Conservation (phyloP, 2,329 filamentous ascomycete genomes). For the Blastomyces gilchristii region DNA sequence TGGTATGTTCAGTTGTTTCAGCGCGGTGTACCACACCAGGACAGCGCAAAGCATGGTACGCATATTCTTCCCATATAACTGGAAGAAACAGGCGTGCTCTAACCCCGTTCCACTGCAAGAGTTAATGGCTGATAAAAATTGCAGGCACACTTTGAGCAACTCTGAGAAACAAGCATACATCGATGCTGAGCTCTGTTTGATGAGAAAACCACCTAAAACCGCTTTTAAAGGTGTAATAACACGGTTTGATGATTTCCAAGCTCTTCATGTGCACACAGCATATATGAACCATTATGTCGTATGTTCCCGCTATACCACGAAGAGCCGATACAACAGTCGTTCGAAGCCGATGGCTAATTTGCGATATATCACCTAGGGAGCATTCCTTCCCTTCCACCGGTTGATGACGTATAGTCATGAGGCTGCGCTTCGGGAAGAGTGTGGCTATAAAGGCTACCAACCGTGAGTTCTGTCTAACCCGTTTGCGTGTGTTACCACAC, state of each 20-base stretch:
- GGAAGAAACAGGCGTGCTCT: neutral
- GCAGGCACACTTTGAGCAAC: constrained; percentile 9
- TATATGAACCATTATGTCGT: constrained; percentile 6
- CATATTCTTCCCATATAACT: constrained; percentile 7
- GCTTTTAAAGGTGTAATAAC: neutral
- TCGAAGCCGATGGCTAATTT: neutral
- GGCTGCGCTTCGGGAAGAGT: constrained; percentile 7
- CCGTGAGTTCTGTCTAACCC: constrained; percentile 1
- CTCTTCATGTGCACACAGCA: constrained; percentile 1
- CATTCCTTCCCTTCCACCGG: constrained; percentile 10
- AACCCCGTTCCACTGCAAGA: neutral
- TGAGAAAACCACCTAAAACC: neutral
- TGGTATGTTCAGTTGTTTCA: neutral
- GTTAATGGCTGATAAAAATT: neutral
- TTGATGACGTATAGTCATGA: constrained; percentile 7
- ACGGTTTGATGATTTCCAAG: constrained; percentile 9
- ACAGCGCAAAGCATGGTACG: constrained; percentile 10
- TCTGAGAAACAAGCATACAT: constrained; percentile 8
- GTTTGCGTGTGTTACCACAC: neutral
- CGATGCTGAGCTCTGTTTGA: constrained; percentile 9
- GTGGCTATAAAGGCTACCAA: constrained; percentile 8
- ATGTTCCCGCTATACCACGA: neutral
- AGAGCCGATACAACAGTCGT: neutral
- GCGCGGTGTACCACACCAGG: neutral
- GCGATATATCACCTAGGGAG: neutral